phyloP scores from a whole-genome alignment of 1,139 yeast species.

The Williopsis jadinii region DNA sequence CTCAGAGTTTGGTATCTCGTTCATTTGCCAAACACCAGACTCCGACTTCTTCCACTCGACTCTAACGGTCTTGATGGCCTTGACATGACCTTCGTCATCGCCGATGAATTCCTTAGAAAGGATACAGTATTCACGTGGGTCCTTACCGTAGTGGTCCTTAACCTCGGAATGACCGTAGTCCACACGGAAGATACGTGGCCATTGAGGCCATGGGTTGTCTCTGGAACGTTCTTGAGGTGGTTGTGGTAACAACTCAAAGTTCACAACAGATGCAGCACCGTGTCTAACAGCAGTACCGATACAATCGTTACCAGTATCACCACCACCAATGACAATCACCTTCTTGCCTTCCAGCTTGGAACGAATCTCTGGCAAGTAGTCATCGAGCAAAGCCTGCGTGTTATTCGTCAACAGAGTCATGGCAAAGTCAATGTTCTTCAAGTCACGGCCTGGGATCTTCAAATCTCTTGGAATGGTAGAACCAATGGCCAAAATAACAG shows the following conservation, averaged over 20 bases:
- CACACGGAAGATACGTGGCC: constrained; percentile 97
- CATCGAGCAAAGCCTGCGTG: constrained; percentile 83
- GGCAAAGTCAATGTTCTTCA: constrained; percentile 87
- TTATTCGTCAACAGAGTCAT: constrained; percentile 87
- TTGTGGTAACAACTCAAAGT: constrained; percentile 89
- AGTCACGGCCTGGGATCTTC: constrained; percentile 87
- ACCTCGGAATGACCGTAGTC: constrained; percentile 98
- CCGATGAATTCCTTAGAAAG: constrained; percentile 93
- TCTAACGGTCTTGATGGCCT: constrained; percentile 89
- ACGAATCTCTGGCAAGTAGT: constrained; percentile 71
- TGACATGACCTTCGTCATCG: constrained; percentile 90
- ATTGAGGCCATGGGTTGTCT: constrained; percentile 99
- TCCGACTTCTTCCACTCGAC: constrained; percentile 98
- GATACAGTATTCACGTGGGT: constrained; percentile 95
- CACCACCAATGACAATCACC: constrained; percentile 97
- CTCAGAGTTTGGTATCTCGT: constrained; percentile 92
- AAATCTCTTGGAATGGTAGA: constrained; percentile 95
- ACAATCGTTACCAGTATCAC: constrained; percentile 99
- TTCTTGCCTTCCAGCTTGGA: constrained; percentile 72
- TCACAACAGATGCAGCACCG: constrained; percentile 92
- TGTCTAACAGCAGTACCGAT: constrained; percentile 96
- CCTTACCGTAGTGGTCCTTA: constrained; percentile 88
- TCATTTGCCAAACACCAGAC: constrained; percentile 98
- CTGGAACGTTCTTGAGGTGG: constrained; percentile 84
- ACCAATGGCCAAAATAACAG: constrained; percentile 91